A percentile compares a stretch with the other conserved stretches of the same genome.
phyloP scores from a whole-genome alignment of 305 asterid genomes.

The Lippia alba region DNA sequence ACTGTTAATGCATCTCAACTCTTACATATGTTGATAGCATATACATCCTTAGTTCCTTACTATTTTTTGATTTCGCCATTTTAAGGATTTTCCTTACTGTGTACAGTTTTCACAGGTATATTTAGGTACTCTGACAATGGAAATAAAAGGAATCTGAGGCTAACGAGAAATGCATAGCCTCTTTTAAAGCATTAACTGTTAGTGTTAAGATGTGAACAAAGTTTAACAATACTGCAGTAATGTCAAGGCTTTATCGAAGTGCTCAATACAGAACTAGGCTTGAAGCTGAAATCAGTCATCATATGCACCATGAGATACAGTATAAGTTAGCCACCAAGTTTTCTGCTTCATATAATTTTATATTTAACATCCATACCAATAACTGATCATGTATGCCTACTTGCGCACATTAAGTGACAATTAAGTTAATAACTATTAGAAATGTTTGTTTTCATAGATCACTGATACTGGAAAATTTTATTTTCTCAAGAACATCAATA shows the following conservation, averaged over 20 bases:
- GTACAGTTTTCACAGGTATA: slow-evolving; percentile 7
- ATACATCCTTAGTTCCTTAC: too few species aligned
- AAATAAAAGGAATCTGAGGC: slow-evolving; percentile 9
- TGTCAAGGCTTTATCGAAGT: neutral
- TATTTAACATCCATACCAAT: neutral
- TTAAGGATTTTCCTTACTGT: too few species aligned
- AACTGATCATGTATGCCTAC: slow-evolving; percentile 1
- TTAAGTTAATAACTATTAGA: slow-evolving; percentile 8
- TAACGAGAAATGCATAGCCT: slow-evolving; percentile 19
- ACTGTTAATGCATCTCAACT: slow-evolving; percentile 6
- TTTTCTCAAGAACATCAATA: too few species aligned
- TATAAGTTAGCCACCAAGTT: slow-evolving; percentile 7
- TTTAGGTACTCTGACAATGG: slow-evolving; percentile 16
- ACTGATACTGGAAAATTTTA: too few species aligned
- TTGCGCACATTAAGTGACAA: neutral
- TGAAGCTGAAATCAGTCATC: slow-evolving; percentile 5
- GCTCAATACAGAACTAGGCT: neutral
- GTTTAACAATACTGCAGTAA: neutral
- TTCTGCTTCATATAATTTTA: neutral
- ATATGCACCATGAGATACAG: slow-evolving; percentile 21
- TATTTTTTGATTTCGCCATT: too few species aligned
- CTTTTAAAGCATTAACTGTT: neutral
- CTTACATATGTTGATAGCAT: too few species aligned
- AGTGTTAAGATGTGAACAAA: too few species aligned
- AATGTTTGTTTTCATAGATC: neutral